These are phyloP conservation scores for Calonectria naviculata DNA, from an alignment of 2,329 filamentous ascomycete species.

Conservation along the genomic window DNA sequence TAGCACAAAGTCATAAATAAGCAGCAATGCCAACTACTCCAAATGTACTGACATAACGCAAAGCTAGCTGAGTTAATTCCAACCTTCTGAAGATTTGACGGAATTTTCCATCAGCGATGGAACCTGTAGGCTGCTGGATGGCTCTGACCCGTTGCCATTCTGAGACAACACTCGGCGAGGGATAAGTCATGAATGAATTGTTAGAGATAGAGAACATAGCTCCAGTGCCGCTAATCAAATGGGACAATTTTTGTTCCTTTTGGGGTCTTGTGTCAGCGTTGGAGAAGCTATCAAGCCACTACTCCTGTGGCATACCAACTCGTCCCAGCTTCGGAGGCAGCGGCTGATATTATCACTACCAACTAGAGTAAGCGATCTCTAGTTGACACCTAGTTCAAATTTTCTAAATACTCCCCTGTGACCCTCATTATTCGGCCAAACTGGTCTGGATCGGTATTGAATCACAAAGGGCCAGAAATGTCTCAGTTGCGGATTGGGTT, in stretches of 20 bases:
- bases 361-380: not conserved
- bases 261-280: too few species aligned
- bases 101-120: not conserved
- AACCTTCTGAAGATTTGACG: not conserved
- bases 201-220: not conserved
- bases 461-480: not conserved
- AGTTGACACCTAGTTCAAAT: not conserved
- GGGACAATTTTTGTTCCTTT: too few species aligned
- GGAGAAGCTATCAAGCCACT: not conserved
- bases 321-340: not conserved
- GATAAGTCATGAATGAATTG: not conserved
- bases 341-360: not conserved
- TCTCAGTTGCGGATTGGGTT: slow-evolving; percentile 1
- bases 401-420: not conserved
- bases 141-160: not conserved
- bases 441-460: slow-evolving; percentile 3
- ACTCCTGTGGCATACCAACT: not conserved
- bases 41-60: too few species aligned
- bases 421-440: not conserved
- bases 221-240: too few species aligned
- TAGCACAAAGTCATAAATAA: not conserved
- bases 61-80: too few species aligned
- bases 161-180: not conserved
- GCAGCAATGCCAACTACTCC: too few species aligned
- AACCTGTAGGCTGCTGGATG: not conserved